These are phyloP conservation scores for Scheffersomyces titani DNA, from an alignment of 1,139 yeast species.

Conservation along the genomic window DNA sequence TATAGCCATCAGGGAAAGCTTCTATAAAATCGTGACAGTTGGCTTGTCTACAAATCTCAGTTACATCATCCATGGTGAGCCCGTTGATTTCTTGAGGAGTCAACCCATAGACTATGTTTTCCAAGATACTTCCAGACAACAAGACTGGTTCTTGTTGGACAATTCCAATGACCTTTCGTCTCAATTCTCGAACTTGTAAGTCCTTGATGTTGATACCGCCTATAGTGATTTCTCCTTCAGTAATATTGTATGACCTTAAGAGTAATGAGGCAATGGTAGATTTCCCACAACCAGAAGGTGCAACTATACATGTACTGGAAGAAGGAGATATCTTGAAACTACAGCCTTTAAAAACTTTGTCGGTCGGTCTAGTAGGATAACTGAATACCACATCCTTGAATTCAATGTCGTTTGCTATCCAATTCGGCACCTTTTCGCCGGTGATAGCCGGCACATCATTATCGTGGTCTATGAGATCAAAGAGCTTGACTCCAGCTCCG, in stretches of 20 bases:
- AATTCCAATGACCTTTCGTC: conserved; percentile 70
- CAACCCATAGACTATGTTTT: conserved; percentile 77
- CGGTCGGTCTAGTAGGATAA: conserved; percentile 89
- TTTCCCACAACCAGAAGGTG: conserved; percentile 92
- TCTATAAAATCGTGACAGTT: conserved; percentile 57
- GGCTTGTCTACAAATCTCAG: conserved; percentile 49
- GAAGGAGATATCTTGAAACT: conserved; percentile 63
- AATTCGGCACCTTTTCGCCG: conserved; percentile 44
- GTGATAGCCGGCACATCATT: conserved; percentile 47
- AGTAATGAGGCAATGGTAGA: conserved; percentile 78
- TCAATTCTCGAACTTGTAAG: conserved; percentile 70
- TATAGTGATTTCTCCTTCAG: conserved; percentile 59
- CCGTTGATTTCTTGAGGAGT: conserved; percentile 50
- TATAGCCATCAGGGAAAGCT: conserved; percentile 53
- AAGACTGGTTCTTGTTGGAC: conserved; percentile 90
- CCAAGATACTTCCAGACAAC: conserved; percentile 75
- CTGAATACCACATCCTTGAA: conserved; percentile 69
- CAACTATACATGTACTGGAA: conserved; percentile 84
- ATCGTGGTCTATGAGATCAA: conserved; percentile 45
- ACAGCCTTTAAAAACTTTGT: conserved; percentile 65
- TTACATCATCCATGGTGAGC: conserved; percentile 43
- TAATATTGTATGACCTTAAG: conserved; percentile 64
- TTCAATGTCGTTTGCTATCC: conserved; percentile 55
- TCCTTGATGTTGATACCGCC: conserved; percentile 66
- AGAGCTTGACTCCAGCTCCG: conserved; percentile 53